Base-by-base conservation (phyloP, 495 filamentous ascomycete species). In the Aspergillus hancockii region DNA sequence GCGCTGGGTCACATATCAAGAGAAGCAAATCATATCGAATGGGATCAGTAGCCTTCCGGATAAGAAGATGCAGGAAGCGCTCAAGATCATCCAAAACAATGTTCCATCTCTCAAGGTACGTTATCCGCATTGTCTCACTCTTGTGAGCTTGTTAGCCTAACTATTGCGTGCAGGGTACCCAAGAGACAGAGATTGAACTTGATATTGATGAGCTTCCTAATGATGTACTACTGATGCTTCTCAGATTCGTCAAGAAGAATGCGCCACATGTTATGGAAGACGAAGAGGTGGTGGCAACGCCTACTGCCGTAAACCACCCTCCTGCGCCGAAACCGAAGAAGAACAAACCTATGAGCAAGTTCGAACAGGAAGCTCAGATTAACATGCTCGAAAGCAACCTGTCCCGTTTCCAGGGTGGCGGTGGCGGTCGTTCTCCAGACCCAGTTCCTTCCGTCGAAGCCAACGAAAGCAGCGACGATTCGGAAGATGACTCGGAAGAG, bases 341-440 rank as follows among this genome's bases (percentile, higher is more conserved):
- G 82, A 97, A 98, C 76, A 98, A 97, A 81, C 94, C 94, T 0
- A 98, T 98, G 94, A 93, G 89, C 78, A 93, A 92, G 72, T 79
- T 75, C 21, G 93, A 98, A 74, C 94, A 98, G 73, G 92, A 97
- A 68, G 85, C 87, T 9, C 89, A 88, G 63, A 96, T 98, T 68
- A 83, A 86, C 53, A 83, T 90, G 72, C 84, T 98, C 18, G 81
- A 88, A 69, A 83, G 76, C 63, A 80, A 77, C 41, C 68, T 82
- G 8, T 79, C 76, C 22, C 75, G 77, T 16, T 83, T 83, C 69
- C 68, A 77, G 55, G 77, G 73, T 50, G 75, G 65, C 31, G 77
- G 73, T 50, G 75, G 65, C 31, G 69, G 68, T n/a, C 69, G 62
- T 40, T 78, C 75, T 4, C 75, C 77, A 1, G 73, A 75, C 18